phyloP scores from a whole-genome alignment of 2,329 filamentous ascomycete species.

The Aspergillus sp. region DNA sequence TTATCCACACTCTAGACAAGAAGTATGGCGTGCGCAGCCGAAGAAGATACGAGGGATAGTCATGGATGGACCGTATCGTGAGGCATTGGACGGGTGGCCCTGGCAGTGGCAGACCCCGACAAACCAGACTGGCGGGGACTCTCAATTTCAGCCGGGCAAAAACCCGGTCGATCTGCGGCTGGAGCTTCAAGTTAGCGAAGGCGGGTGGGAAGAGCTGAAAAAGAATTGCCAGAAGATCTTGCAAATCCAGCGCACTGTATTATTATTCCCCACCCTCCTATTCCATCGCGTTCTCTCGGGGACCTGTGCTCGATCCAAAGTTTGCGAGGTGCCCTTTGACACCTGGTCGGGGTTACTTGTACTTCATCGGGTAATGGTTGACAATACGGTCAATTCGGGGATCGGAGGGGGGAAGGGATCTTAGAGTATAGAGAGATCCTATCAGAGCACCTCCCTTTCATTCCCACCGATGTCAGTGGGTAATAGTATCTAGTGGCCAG shows the following conservation, averaged over 20 bases:
- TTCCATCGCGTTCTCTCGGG: no score
- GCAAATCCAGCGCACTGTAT: no score
- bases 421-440: neutral
- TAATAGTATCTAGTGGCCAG: neutral
- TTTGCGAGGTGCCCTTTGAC: no score
- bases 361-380: no score
- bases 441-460: neutral
- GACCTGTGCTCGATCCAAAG: no score
- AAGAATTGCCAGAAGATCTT: neutral
- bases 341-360: no score
- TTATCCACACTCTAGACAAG: neutral
- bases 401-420: no score
- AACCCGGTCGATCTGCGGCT: neutral
- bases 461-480: neutral
- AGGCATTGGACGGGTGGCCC: neutral
- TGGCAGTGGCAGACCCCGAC: neutral
- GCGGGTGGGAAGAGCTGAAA: neutral
- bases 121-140: neutral
- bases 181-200: neutral
- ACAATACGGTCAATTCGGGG: no score
- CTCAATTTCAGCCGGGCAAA: neutral
- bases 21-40: neutral
- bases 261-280: no score
- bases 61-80: neutral
- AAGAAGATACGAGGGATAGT: constrained; percentile 2